Evolutionary conservation across 768 basidiomycete species (phyloP).

Genomic region (Fomitopsis pulvina): DNA sequence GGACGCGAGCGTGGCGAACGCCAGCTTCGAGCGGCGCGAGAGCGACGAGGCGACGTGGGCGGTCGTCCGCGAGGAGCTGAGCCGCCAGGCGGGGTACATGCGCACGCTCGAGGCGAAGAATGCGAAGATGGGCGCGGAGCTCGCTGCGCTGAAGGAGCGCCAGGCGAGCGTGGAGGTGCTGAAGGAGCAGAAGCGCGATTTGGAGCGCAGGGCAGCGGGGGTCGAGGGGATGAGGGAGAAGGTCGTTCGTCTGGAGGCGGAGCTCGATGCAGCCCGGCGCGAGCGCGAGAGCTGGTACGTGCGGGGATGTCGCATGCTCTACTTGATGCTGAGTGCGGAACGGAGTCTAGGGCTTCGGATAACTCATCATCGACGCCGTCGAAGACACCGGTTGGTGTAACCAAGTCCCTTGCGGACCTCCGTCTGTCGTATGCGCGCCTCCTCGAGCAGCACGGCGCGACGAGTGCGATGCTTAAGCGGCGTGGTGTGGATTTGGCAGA

Average conservation of each 20-base stretch:
- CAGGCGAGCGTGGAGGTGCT: constrained; percentile 63
- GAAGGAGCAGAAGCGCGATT: constrained; percentile 62
- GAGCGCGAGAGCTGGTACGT: constrained; percentile 57
- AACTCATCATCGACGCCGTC: constrained; percentile 31
- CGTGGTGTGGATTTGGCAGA: constrained; percentile 47
- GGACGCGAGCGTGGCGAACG: constrained; percentile 32
- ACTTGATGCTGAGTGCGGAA: background rate
- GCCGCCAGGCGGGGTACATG: constrained; percentile 56
- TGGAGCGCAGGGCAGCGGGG: constrained; percentile 46
- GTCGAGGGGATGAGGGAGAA: constrained; percentile 51
- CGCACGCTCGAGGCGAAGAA: constrained; percentile 56
- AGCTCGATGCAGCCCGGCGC: constrained; percentile 50
- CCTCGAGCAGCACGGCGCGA: constrained; percentile 62
- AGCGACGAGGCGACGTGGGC: constrained; percentile 51
- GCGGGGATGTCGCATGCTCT: background rate
- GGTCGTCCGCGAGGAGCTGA: constrained; percentile 61
- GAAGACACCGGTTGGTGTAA: constrained; percentile 45
- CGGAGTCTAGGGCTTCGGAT: constrained; percentile 34
- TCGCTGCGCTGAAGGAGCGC: constrained; percentile 45
- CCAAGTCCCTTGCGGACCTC: constrained; percentile 51
- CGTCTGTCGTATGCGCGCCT: constrained; percentile 57
- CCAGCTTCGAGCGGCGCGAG: constrained; percentile 19
- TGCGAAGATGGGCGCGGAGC: constrained; percentile 45
- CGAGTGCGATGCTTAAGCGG: constrained; percentile 41
- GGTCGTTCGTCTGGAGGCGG: constrained; percentile 53